Evolutionary conservation across 2,329 filamentous ascomycete genomes (phyloP).

Genomic region (Peltaster fructicola): DNA sequence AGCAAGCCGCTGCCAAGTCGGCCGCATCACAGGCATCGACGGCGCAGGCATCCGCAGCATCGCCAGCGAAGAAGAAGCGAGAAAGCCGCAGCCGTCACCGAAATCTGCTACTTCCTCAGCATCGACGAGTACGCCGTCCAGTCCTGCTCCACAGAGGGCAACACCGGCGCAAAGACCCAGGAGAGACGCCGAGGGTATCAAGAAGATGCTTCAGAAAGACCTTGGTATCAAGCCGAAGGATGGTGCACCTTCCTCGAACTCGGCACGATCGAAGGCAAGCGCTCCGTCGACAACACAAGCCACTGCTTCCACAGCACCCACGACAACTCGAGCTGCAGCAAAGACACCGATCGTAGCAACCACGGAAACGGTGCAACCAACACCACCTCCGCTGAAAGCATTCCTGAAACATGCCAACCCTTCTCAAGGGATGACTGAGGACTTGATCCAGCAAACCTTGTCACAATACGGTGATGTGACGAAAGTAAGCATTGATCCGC

Average conservation of each 20-base stretch:
- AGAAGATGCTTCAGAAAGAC: conserved; percentile 43
- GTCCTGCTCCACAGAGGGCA: conserved; percentile 7
- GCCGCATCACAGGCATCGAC: conserved; percentile 3
- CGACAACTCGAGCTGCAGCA: conserved; percentile 1
- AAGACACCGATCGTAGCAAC: conserved; percentile 1
- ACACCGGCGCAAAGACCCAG: conserved; percentile 12
- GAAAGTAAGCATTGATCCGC: conserved; percentile 80
- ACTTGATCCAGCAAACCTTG: conserved; percentile 57
- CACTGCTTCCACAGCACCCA: conserved; percentile 5
- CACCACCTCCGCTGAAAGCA: conserved; percentile 54
- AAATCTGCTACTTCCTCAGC: conserved; percentile 18
- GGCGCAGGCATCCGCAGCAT: conserved; percentile 12
- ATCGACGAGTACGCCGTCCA: conserved; percentile 12
- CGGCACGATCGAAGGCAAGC: too few species aligned
- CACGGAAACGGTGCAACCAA: conserved; percentile 33
- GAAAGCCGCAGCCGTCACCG: conserved; percentile 7
- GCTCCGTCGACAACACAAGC: conserved; percentile 9
- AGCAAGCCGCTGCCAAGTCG: conserved; percentile 18
- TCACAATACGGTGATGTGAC: conserved; percentile 55
- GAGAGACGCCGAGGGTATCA: conserved; percentile 18
- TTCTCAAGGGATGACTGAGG: conserved; percentile 80
- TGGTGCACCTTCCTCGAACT: too few species aligned
- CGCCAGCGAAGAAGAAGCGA: conserved; percentile 13
- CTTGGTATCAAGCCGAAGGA: conserved; percentile 34
- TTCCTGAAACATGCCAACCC: conserved; percentile 47